Percentiles rank a stretch among this genome's conserved stretches.
phyloP scores from a whole-genome alignment of 768 basidiomycete species.

The Serendipita sp. region DNA sequence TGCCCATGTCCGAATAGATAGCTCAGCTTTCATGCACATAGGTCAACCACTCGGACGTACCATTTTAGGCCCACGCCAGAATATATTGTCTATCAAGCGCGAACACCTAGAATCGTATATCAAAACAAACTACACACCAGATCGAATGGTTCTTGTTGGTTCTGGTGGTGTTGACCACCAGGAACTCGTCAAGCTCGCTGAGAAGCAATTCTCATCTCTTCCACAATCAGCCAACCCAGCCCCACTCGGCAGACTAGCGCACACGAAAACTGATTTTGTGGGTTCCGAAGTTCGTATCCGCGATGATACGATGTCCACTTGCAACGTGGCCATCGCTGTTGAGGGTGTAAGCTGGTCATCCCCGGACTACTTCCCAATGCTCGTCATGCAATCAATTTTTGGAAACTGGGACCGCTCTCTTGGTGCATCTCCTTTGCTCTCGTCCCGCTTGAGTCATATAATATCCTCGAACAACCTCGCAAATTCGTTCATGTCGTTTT shows the following conservation, averaged over 20 bases:
- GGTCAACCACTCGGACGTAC: constrained; percentile 92
- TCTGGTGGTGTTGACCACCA: constrained; percentile 88
- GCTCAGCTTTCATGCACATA: constrained; percentile 21
- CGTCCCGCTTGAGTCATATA: constrained; percentile 81
- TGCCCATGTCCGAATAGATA: background rate
- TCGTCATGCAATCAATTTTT: constrained; percentile 93
- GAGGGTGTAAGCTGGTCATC: constrained; percentile 97
- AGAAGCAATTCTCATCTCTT: constrained; percentile 81
- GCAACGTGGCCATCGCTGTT: constrained; percentile 91
- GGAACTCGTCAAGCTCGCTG: constrained; percentile 86
- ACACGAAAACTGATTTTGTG: constrained; percentile 66
- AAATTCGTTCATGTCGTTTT: constrained; percentile 99
- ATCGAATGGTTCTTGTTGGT: constrained; percentile 98
- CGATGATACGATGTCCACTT: constrained; percentile 78
- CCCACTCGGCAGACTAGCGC: constrained; percentile 65
- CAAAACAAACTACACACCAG: constrained; percentile 94
- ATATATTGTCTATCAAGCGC: constrained; percentile 89
- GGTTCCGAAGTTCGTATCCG: constrained; percentile 93
- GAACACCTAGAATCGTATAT: constrained; percentile 84
- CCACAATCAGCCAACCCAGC: constrained; percentile 80
- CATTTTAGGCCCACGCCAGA: constrained; percentile 90
- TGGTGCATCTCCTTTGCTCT: constrained; percentile 76
- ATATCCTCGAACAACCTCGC: constrained; percentile 89
- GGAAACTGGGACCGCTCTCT: constrained; percentile 99
- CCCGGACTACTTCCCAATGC: constrained; percentile 99